These are phyloP conservation scores for Emericellopsis cladophorae DNA, from an alignment of 2,329 filamentous ascomycete genomes.

Conservation along the genomic window DNA sequence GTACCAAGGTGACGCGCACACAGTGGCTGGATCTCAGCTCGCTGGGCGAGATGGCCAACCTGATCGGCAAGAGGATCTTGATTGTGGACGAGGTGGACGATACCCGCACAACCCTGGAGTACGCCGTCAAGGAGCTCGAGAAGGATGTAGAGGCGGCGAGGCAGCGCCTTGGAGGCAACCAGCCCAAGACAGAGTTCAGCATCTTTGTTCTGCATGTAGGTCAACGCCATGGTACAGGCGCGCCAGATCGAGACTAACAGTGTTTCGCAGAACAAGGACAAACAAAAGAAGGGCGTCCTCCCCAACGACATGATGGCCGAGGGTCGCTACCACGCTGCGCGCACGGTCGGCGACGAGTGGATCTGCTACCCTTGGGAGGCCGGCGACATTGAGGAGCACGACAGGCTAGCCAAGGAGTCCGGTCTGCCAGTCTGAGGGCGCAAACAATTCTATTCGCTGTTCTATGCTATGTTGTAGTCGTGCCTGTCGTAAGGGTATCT, in stretches of 20 bases:
- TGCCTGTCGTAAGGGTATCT: too few species aligned
- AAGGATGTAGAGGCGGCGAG: conserved; percentile 85
- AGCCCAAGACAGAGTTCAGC: conserved; percentile 68
- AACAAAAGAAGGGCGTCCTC: conserved; percentile 81
- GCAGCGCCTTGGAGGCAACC: conserved; percentile 53
- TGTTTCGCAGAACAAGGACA: conserved; percentile 74
- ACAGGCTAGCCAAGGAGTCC: conserved; percentile 48
- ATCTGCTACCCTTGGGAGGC: conserved; percentile 99
- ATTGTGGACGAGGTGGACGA: conserved; percentile 96
- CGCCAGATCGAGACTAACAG: background rate
- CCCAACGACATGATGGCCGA: conserved; percentile 63
- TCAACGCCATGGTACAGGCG: conserved; percentile 8
- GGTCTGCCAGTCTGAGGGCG: conserved; percentile 8
- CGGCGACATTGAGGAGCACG: conserved; percentile 84
- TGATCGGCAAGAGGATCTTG: conserved; percentile 82
- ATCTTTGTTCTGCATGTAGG: conserved; percentile 90
- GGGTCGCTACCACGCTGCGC: conserved; percentile 67
- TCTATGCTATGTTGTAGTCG: too few species aligned
- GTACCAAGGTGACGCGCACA: conserved; percentile 91
- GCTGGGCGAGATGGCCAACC: conserved; percentile 70
- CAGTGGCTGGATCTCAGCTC: conserved; percentile 93
- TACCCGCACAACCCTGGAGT: conserved; percentile 86
- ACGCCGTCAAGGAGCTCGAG: conserved; percentile 82
- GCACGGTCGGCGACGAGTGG: conserved; percentile 89
- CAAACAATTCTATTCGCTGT: background rate